phyloP scores from a whole-genome alignment of 176 grass and related monocot genomes.

The Carex cristatella region DNA sequence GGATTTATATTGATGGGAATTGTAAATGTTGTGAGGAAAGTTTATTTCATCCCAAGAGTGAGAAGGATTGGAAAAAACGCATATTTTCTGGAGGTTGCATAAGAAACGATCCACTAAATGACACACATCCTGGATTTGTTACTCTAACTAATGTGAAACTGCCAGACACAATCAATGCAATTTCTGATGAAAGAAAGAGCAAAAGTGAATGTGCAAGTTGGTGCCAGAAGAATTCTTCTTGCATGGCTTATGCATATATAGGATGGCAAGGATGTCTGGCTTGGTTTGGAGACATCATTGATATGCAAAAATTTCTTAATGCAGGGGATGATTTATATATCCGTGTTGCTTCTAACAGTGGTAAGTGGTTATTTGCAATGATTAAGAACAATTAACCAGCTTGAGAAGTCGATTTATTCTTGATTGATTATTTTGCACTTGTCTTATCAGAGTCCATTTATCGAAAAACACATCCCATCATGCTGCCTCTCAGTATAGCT shows the following conservation, averaged over 20 bases:
- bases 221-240: slow-evolving; percentile 1
- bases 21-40: not conserved
- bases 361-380: not conserved
- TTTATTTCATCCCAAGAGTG: not conserved
- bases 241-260: not conserved
- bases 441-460: not conserved
- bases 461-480: no score
- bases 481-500: not conserved
- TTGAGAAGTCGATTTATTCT: not conserved
- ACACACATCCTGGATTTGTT: not conserved
- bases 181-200: not conserved
- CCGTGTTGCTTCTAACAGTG: not conserved
- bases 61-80: not conserved
- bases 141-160: not conserved
- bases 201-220: not conserved
- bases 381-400: not conserved
- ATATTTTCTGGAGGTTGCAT: not conserved
- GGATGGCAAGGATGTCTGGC: slow-evolving; percentile 3
- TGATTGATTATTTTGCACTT: not conserved
- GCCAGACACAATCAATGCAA: slow-evolving; percentile 8
- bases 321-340: not conserved
- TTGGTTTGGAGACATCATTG: slow-evolving; percentile 5
- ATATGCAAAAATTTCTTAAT: not conserved
- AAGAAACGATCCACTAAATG: not conserved
- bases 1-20: not conserved